Conservation (phyloP, 1,284 basidiomycete species). For the Somion occarium region DNA sequence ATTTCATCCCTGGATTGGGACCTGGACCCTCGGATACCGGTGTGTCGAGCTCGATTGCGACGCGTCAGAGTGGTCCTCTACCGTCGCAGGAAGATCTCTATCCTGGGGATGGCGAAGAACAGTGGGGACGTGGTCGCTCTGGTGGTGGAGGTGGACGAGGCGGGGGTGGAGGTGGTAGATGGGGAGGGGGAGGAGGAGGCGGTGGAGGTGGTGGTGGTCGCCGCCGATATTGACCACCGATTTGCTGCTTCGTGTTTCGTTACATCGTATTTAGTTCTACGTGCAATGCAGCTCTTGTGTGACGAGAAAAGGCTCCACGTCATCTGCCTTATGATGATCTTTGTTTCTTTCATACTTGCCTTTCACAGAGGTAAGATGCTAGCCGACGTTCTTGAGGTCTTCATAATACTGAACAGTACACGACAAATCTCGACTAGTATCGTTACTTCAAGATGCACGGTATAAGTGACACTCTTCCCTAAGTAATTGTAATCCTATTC, state of each 20-base stretch:
- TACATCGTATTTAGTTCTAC: too few relatives aligned
- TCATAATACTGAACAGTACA: too few relatives aligned
- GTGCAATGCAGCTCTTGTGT: too few relatives aligned
- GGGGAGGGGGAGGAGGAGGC: constrained; percentile 2
- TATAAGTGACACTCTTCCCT: too few relatives aligned
- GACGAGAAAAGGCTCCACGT: too few relatives aligned
- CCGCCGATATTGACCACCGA: neutral
- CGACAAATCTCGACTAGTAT: too few relatives aligned
- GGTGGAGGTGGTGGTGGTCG: neutral
- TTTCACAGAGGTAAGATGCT: too few relatives aligned
- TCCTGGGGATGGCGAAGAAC: constrained; percentile 21
- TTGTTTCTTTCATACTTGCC: too few relatives aligned
- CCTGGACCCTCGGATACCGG: constrained; percentile 8
- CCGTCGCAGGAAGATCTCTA: constrained; percentile 41
- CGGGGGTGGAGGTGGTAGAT: constrained; percentile 2
- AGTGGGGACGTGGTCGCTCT: constrained; percentile 16
- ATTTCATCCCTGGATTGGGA: constrained; percentile 25
- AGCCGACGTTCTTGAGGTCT: too few relatives aligned
- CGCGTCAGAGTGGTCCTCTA: constrained; percentile 33
- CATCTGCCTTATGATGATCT: too few relatives aligned
- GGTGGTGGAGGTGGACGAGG: constrained; percentile 21
- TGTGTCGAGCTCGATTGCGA: constrained; percentile 28
- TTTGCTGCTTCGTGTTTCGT: neutral
- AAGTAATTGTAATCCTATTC: too few relatives aligned
- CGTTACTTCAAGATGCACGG: too few relatives aligned